Evolutionary conservation across 2,329 filamentous ascomycete genomes (phyloP).

Genomic region (Diaporthe caulivora): DNA sequence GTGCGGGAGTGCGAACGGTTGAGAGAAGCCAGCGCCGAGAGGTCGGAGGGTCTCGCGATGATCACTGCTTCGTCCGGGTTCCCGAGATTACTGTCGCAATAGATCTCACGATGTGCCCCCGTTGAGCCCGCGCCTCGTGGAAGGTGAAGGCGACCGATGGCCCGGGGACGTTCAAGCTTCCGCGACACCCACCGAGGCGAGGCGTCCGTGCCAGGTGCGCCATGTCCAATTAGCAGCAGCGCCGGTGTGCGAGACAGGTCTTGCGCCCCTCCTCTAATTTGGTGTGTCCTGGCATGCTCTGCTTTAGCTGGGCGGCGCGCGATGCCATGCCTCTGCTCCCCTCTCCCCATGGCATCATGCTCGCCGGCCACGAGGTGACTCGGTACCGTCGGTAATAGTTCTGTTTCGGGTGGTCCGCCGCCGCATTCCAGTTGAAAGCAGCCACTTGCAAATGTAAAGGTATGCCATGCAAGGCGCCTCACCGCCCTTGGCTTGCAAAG

Average conservation of each 20-base stretch:
- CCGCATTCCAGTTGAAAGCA: conserved; percentile 31
- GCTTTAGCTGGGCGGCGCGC: conserved; percentile 17
- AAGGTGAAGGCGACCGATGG: conserved; percentile 14
- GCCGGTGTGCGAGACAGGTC: conserved; percentile 34
- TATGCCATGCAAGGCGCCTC: conserved; percentile 18
- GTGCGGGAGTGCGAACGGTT: too few species aligned
- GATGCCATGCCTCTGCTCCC: conserved; percentile 18
- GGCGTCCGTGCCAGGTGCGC: conserved; percentile 23
- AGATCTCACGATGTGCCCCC: conserved; percentile 28
- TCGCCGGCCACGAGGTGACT: conserved; percentile 30
- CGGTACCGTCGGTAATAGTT: conserved; percentile 21
- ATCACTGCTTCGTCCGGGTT: conserved; percentile 19
- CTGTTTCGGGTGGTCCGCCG: conserved; percentile 22
- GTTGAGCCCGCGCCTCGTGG: conserved; percentile 14
- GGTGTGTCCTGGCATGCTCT: conserved; percentile 28
- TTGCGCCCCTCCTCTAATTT: conserved; percentile 34
- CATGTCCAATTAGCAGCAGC: conserved; percentile 27
- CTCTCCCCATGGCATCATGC: conserved; percentile 27
- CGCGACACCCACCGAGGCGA: conserved; percentile 29
- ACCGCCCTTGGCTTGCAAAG: conserved; percentile 22
- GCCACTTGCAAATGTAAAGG: conserved; percentile 11
- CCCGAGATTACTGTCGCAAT: conserved; percentile 31
- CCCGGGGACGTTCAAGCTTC: conserved; percentile 19
- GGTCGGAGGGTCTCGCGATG: conserved; percentile 20
- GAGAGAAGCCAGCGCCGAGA: not conserved